Base-by-base conservation (phyloP, 164 flowering plant species). In the Sedum album region DNA sequence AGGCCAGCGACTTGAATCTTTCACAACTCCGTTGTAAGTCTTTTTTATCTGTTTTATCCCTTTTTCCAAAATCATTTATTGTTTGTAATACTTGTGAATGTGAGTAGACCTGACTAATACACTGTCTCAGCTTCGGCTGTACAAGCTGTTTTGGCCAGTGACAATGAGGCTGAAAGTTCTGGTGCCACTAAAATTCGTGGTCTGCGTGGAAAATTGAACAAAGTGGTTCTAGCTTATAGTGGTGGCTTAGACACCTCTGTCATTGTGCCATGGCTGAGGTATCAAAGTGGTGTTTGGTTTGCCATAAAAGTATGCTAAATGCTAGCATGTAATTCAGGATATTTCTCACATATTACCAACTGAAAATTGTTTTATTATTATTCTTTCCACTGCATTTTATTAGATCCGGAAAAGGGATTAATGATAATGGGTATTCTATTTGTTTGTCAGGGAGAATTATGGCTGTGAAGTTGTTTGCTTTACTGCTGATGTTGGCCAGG, bases 401-500 rank as follows among this genome's bases (percentile, higher is more conserved):
- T 7, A 3, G 38, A 35, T 35, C 38, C 38, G 7, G 38, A 35
- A 3, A 35, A 35, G 5, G 38, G 38, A 49, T 49, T n/a, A 20
- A 4, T 49, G 53, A 48, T 48, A 41, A 9, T 41, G 11, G 53
- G 2, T 65, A 18, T 65, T 1, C 10, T 65, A 21, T 71, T 67
- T 30, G 5, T 28, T 10, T 65, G 81, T 72, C 84, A 91, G 98
- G 84, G 97, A 94, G 77, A 91, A 91, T 70, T 94, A 94, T 77
- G 97, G 95, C 25, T 94, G 98, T 66, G 98, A 94, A 53, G 98
- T 94, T 70, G 97, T 94, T 66, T 94, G 98, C 80, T 94, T 94
- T 78, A 94, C 97, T 68, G 98, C 97, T 23, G 98, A 94, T 85
- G 97, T 94, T 82, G 98, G 97, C n/a, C 98, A 91, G 75, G 98